Base-by-base conservation (phyloP, 345 rosid species). In the Brassica rapa region DNA sequence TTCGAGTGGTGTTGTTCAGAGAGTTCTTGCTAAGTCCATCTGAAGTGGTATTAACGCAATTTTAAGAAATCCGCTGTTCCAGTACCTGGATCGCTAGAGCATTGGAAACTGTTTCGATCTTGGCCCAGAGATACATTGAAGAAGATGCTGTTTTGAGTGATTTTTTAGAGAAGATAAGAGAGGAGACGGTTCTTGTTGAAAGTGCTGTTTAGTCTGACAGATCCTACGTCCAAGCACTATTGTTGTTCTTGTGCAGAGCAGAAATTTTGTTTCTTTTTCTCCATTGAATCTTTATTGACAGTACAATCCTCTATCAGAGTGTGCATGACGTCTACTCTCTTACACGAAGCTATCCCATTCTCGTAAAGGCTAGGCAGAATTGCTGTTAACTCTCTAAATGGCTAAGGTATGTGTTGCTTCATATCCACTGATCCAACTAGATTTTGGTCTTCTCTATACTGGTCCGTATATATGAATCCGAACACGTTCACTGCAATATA, bases 191-290 rank as follows among this genome's bases (percentile, higher is more conserved):
- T 39, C 46, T 39, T 39, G 46, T 39, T 39, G 12, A 39, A 41
- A 9, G 2, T 41, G 49, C 10, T 41, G 49, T 9, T 10, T 41
- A 4, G 49, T 10, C 49, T 9, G 49, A 9, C 10, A 41, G 16
- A 41, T 41, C 49, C 3, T 41, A 9, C 49, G 49, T 41, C 49
- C 49, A 41, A 41, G 4, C 49, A 9, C 49, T 7, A 37, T 7
- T 37, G 41, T 7, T 37, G 49, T 41, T 12, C 0, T 57, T 71
- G 75, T 4, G 37, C 37, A 95, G 99, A 87, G 81, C 84, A 70
- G 53, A 12, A 43, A 19, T 19, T 43, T 2, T 12, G 53, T 12
- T 43, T 43, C 4, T 10, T 43, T 43, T 11, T 12, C 15, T 12
- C 53, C 53, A 43, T 43, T 43, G 53, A 43, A 12, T 43, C 53